Base-by-base conservation (phyloP, 768 basidiomycete genomes). In the Sarcodon aspratus region DNA sequence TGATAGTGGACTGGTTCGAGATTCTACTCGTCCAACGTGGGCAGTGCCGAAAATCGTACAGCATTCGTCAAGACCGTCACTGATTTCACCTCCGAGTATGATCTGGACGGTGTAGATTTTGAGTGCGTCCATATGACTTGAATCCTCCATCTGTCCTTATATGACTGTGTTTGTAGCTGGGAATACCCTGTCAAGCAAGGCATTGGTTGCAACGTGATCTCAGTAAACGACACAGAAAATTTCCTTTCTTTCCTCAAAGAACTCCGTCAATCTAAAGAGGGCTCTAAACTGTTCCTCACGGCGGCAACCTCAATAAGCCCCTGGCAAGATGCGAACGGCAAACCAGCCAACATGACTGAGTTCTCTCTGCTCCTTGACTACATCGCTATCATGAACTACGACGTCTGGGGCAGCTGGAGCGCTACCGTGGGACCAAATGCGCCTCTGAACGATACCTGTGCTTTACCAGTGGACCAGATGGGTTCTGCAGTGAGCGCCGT, bases 401-500 rank as follows among this genome's bases (percentile, higher is more conserved):
- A 85, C 55, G 63, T 84, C 47, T 72, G 67, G 56, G 78, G 80
- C 13, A 67, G 71, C 18, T 52, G 54, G 33, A 44, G 36, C 49
- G 62, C 68, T 53, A 62, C 80, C 53, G 71, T 76, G 45, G 91
- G 91, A 1, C 79, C 94, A 11, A 90, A 89, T 62, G 81, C 93
- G 2, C 92, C 94, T 6, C 70, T 96, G 35, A 69, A 81, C 51
- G 83, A 95, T 64, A 70, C 75, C 0, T 96, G 94, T 61, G 78
- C 79, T 0, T 64, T 80, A 36, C 55, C 71, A 1, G 63, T 62
- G 8, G 66, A 78, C 49, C 82, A 79, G 50, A 65, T 68, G 37
- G 90, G 91, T 4, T 94, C 90, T 45, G 93, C 86, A 9, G 70
- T 73, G 18, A 80, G 81, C 7, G 81, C 86, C 4, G 74, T 97